A percentile compares a stretch with the other conserved stretches of the same genome.
Evolutionary conservation across 139 green algal genomes (phyloP).

Genomic region (Coelastrella sp.): DNA sequence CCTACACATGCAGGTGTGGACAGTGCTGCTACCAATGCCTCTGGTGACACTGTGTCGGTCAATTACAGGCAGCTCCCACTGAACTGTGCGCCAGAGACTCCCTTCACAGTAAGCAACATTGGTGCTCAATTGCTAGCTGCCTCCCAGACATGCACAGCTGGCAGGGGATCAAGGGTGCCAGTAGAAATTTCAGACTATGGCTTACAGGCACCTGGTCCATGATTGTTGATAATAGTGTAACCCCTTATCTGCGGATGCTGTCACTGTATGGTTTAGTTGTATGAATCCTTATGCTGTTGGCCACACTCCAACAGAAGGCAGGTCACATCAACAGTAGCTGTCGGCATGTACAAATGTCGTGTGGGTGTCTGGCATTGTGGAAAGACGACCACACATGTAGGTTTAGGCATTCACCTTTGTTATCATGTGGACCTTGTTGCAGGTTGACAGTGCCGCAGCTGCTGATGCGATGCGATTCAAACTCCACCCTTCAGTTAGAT

Average conservation of each 20-base stretch:
- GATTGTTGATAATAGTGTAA: no score
- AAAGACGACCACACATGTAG: no score
- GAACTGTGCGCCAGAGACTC: constrained; percentile 1
- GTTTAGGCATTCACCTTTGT: not conserved
- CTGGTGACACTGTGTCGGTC: not conserved
- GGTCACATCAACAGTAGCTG: not conserved
- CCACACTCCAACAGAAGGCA: not conserved
- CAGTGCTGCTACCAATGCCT: not conserved
- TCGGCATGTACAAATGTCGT: not conserved
- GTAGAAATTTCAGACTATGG: no score
- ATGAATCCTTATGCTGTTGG: not conserved
- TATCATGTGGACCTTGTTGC: not conserved
- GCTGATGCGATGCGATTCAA: not conserved
- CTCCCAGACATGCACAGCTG: not conserved
- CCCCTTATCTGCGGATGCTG: no score
- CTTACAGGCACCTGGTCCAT: not conserved
- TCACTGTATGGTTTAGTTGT: no score
- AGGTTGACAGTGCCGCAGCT: not conserved
- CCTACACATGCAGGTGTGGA: not conserved
- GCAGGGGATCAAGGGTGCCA: not conserved
- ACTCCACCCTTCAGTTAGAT: not conserved
- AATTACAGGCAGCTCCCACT: not conserved
- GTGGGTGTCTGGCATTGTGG: not conserved
- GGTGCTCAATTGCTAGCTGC: not conserved
- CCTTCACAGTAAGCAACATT: not conserved